Base-by-base conservation (phyloP, 768 basidiomycete species). In the Mycena vitilis region DNA sequence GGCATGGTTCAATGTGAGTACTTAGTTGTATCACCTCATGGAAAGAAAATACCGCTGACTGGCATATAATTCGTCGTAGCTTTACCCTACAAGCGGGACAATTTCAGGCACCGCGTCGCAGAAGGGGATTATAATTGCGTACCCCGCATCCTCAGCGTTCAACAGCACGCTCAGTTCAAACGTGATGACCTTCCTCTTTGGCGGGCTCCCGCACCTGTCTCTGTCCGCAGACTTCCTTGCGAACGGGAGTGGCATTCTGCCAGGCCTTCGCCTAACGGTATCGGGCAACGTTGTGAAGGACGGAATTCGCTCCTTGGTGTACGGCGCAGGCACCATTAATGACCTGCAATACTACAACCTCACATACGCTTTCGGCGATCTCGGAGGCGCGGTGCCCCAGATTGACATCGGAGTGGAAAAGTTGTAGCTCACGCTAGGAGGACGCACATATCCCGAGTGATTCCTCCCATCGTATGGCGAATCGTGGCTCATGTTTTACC, bases 291-390 rank as follows among this genome's bases (percentile, higher is more conserved):
- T 74, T 5, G 63, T 69, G n/a, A 60, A 25, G 4, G 15, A 36
- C 12, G 74, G 75, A 2, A 47, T 48, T 3, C 52, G 75, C 23
- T 47, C 71, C 9, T 58, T 79, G 34, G 47, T 68, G 8, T 79
- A 77, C 60, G 76, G 75, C 2, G 53, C 45, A 23, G 73, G 68
- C 23, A 57, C 64, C 47, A 60, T 79, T 40, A 76, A 77, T 52
- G 71, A 74, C 49, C 40, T 78, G 44, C 23, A 47, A 38, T 78
- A 75, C 55, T 79, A 79, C 51, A 79, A 77, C 61, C 60, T 79
- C 49, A 79, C 78, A 20, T 78, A 72, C 36, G 15, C 51, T 30
- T 66, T 74, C 38, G 70, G 73, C 6, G 70, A 72, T 49, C 16
- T 63, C 0, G 67, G 57, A 15, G 48, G 67, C 16, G 70, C 30